phyloP scores from a whole-genome alignment of 176 grass and related monocot genomes.

The Dactylis glomerata region DNA sequence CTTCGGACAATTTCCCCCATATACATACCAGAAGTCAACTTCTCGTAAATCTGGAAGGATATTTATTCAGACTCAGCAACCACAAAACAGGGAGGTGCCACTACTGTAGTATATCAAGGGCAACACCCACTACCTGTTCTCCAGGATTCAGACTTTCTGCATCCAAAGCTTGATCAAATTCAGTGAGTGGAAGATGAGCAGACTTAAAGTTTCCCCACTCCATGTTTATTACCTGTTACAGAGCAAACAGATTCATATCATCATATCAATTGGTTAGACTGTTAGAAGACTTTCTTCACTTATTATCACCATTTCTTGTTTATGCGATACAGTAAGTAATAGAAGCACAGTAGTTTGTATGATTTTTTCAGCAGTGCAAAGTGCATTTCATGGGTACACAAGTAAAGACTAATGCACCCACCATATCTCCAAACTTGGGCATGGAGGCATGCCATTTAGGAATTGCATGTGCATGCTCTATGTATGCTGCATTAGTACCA shows the following conservation, averaged over 20 bases:
- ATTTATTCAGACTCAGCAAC: neutral
- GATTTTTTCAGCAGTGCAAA: neutral
- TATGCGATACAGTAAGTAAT: neutral
- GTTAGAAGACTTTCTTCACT: neutral
- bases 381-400: neutral
- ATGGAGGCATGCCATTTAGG: slow-evolving; percentile 61
- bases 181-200: slow-evolving; percentile 52
- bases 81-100: neutral
- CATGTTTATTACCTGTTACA: slow-evolving; percentile 68
- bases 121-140: slow-evolving; percentile 36
- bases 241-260: neutral
- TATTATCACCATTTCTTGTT: neutral
- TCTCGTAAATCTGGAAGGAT: slow-evolving; percentile 46
- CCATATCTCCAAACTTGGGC: slow-evolving; percentile 56
- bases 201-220: slow-evolving; percentile 71
- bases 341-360: neutral
- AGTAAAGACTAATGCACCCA: slow-evolving; percentile 21
- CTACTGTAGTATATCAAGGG: neutral
- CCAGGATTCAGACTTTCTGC: slow-evolving; percentile 61
- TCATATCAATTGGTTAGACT: neutral
- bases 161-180: slow-evolving; percentile 56
- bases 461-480: slow-evolving; percentile 61
- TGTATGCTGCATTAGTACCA: slow-evolving; percentile 78
- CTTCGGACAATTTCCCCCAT: slow-evolving; percentile 58
- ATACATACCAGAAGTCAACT: slow-evolving; percentile 74